Base-by-base conservation (phyloP, 73 alveolate species). In the Stentor coeruleus region DNA sequence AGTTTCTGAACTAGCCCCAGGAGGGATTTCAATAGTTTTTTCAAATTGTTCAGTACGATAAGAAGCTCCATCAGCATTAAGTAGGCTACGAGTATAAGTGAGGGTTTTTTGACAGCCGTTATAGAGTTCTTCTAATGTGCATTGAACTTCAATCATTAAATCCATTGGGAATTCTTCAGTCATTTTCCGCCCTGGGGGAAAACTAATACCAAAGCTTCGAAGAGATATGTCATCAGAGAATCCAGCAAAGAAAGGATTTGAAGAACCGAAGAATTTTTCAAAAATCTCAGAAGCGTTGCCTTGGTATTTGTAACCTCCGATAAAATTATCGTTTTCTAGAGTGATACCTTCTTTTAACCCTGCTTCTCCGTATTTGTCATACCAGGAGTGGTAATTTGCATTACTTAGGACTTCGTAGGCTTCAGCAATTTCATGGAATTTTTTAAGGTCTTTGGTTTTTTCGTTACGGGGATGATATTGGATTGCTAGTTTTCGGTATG, bases 341-440 rank as follows among this genome's bases (percentile, higher is more conserved):
- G 39, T 3, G 40, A 95, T 88, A 59, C 99, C 99, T 79, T 96
- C 97, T 74, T 95, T 88, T 38, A 96, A 83, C 26, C 93, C 94
- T 41, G 86, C 95, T 57, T 93, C 95, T 26, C 99, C 99, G 84
- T 89, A 95, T 74, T 89, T 91, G 80, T 96, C 99, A 82, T 85
- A 96, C 60, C 90, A 82, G 35, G 94, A 83, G 74, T 93, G 89
- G 81, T 85, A 85, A 81, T 66, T 86, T 82, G 94, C 84, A 76
- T 94, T 95, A 40, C 94, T 84, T 26, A 96, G 88, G 58, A 96
- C 99, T 86, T 96, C 99, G 85, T 95, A 96, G 0, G 99, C 97
- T 83, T 96, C 99, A 41, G 97, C 87, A 57, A 96, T 88, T 82
- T 91, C 83, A 60, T 95, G 87, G 85, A 96, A 95, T 79, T 80